These are phyloP conservation scores for Pyrrhoderma lamaoense DNA, from an alignment of 1,284 basidiomycete genomes.

Conservation along the genomic window DNA sequence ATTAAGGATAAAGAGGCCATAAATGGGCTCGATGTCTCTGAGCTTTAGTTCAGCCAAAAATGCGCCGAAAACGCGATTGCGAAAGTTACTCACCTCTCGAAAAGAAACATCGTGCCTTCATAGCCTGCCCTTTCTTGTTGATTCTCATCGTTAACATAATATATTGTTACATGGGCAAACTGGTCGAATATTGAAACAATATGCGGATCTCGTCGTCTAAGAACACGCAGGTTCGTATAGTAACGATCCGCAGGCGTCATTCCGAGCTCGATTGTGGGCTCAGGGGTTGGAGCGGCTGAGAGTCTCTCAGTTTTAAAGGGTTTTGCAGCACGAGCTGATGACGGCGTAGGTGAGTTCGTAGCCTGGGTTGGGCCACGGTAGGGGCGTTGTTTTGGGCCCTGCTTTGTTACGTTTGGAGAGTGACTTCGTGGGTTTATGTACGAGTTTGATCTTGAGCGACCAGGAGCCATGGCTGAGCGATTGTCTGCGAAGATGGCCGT, in stretches of 20 bases:
- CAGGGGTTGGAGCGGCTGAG: slow-evolving; percentile 1
- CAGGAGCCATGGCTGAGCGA: slow-evolving; percentile 7
- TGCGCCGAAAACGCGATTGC: slow-evolving; percentile 11
- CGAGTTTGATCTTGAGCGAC: slow-evolving; percentile 11
- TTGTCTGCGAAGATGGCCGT: not conserved
- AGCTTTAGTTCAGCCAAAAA: slow-evolving; percentile 9
- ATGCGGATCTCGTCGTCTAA: slow-evolving; percentile 72
- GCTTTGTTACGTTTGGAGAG: slow-evolving; percentile 5
- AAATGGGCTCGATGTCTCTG: slow-evolving; percentile 66
- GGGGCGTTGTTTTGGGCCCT: slow-evolving; percentile 6
- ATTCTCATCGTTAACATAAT: slow-evolving; percentile 53
- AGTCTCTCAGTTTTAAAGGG: not conserved
- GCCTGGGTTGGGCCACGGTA: slow-evolving; percentile 5
- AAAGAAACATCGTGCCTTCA: slow-evolving; percentile 87
- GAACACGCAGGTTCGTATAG: slow-evolving; percentile 75
- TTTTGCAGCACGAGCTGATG: slow-evolving; percentile 7
- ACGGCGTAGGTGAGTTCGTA: slow-evolving; percentile 1
- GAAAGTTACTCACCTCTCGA: slow-evolving; percentile 55
- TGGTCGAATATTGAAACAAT: slow-evolving; percentile 78
- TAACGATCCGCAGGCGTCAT: slow-evolving; percentile 57
- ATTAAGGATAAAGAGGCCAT: slow-evolving; percentile 85
- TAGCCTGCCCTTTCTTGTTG: slow-evolving; percentile 81
- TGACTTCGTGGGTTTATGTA: slow-evolving; percentile 2
- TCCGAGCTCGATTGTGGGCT: slow-evolving; percentile 25
- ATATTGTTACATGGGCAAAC: slow-evolving; percentile 79